phyloP scores from a whole-genome alignment of 225 moss, liverwort and hornwort species.

The Pleurozium schreberi region DNA sequence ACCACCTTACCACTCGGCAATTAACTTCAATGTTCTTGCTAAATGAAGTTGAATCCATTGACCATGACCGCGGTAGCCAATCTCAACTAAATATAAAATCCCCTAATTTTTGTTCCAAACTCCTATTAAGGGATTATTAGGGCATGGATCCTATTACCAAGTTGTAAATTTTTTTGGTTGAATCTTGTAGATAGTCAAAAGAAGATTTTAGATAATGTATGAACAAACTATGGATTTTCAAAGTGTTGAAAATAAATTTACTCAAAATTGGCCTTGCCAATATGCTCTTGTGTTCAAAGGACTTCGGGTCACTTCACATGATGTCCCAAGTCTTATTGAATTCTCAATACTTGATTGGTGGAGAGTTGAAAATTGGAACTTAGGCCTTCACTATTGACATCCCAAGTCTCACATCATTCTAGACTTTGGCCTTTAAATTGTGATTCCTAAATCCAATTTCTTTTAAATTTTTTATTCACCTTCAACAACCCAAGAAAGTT shows the following conservation, averaged over 20 bases:
- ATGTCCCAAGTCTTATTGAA: fast-evolving
- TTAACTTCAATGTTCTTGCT: not conserved
- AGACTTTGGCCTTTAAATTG: not conserved
- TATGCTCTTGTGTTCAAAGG: not conserved
- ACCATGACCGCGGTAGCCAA: not conserved
- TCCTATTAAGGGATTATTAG: not conserved
- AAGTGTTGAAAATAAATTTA: not conserved
- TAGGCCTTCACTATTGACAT: fast-evolving
- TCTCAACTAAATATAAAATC: not conserved
- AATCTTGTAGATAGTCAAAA: not conserved
- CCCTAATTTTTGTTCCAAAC: not conserved
- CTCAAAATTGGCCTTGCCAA: not conserved
- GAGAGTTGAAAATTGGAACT: not conserved
- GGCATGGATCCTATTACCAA: not conserved
- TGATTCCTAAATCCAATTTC: not conserved
- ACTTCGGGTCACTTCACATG: no score
- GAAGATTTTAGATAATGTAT: not conserved
- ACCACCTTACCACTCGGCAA: no score
- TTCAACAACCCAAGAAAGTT: fast-evolving
- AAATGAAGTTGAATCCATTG: not conserved
- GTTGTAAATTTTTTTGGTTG: not conserved
- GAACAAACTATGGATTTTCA: not conserved
- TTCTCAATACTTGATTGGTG: no score
- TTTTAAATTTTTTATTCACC: not conserved
- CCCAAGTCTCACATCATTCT: not conserved